phyloP scores from a whole-genome alignment of 2,329 filamentous ascomycete genomes.

The Alternaria hordeiaustralica region DNA sequence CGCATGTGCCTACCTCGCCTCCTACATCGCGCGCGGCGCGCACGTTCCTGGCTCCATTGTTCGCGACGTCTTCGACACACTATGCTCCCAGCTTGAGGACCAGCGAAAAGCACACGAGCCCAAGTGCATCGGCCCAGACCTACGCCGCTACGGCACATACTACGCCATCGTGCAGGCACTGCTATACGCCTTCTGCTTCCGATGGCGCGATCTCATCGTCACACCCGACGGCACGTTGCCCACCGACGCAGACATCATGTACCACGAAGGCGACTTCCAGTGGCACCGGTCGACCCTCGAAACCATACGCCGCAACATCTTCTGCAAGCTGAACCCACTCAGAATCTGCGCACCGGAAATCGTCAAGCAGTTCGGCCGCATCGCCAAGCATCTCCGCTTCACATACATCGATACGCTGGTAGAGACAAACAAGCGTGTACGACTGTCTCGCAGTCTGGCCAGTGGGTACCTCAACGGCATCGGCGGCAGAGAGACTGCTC shows the following conservation, averaged over 20 bases:
- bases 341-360: constrained; percentile 93
- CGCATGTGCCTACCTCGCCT: constrained; percentile 89
- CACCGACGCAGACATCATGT: constrained; percentile 60
- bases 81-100: constrained; percentile 77
- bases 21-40: constrained; percentile 89
- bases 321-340: constrained; percentile 89
- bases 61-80: constrained; percentile 79
- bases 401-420: constrained; percentile 88
- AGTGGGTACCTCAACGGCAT: constrained; percentile 55
- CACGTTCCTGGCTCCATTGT: constrained; percentile 78
- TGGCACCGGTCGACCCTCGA: constrained; percentile 81
- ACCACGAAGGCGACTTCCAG: constrained; percentile 73
- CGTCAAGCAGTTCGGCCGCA: constrained; percentile 87
- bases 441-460: constrained; percentile 73
- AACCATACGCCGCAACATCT: constrained; percentile 77
- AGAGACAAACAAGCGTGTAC: constrained; percentile 89
- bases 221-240: constrained; percentile 54
- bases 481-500: constrained; percentile 62
- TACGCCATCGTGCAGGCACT: constrained; percentile 89
- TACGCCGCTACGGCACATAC: constrained; percentile 81
- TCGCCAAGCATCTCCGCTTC: constrained; percentile 84
- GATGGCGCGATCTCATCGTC: constrained; percentile 87
- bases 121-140: constrained; percentile 81
- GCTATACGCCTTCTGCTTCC: constrained; percentile 96
- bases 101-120: constrained; percentile 76